These are phyloP conservation scores for Mortierella sp. DNA, from an alignment of 371 early-diverging fungal genomes.

Conservation along the genomic window DNA sequence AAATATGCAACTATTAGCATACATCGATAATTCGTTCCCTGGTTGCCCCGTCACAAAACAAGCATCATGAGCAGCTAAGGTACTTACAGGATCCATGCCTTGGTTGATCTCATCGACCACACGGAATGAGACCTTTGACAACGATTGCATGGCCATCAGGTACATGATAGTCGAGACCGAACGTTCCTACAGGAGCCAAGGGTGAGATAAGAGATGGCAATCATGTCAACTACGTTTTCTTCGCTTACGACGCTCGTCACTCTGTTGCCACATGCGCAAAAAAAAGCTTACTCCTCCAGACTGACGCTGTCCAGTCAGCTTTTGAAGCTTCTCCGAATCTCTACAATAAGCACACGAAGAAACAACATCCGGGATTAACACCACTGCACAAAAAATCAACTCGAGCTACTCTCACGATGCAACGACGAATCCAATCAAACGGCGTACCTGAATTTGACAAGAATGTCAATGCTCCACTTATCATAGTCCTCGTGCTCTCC, in stretches of 20 bases:
- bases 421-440: background rate
- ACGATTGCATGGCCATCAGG: slow-evolving; percentile 93
- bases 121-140: slow-evolving; percentile 95
- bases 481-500: slow-evolving; percentile 84
- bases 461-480: slow-evolving; percentile 97
- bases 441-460: slow-evolving; percentile 88
- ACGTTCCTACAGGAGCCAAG: slow-evolving; percentile 70
- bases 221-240: background rate
- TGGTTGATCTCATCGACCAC: slow-evolving; percentile 99
- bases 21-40: background rate
- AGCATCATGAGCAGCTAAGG: background rate
- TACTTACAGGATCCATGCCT: slow-evolving; percentile 96
- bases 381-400: background rate
- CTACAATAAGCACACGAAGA: slow-evolving; percentile 54
- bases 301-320: slow-evolving; percentile 93
- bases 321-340: slow-evolving; percentile 88
- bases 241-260: background rate
- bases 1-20: background rate
- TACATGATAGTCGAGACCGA: slow-evolving; percentile 98
- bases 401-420: too few species aligned
- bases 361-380: background rate
- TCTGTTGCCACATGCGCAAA: background rate
- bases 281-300: slow-evolving; percentile 90
- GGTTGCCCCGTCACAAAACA: background rate
- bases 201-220: background rate